These are phyloP conservation scores for Boletellus dicymbophilus DNA, from an alignment of 1,284 basidiomycete species.

Conservation along the genomic window DNA sequence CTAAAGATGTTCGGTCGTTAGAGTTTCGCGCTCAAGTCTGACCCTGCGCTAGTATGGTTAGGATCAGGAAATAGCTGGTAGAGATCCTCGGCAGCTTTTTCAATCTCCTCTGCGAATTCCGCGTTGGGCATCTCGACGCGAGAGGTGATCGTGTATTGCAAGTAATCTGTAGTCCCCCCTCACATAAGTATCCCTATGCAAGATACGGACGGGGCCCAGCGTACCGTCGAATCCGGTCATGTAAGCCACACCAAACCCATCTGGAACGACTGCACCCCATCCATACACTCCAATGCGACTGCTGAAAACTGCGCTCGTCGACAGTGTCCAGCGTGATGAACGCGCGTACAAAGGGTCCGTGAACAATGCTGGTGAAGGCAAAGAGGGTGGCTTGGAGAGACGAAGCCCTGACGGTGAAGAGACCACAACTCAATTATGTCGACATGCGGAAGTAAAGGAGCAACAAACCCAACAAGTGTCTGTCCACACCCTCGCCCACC, in stretches of 20 bases:
- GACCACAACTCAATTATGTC: neutral
- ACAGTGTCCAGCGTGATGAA: constrained; percentile 72
- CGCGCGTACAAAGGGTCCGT: constrained; percentile 70
- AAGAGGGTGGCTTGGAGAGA: constrained; percentile 60
- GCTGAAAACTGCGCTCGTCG: constrained; percentile 88
- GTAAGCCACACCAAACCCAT: constrained; percentile 80
- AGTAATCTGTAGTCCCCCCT: constrained; percentile 48
- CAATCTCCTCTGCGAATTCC: constrained; percentile 66
- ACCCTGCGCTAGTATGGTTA: neutral
- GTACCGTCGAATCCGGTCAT: constrained; percentile 73
- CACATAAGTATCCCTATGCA: neutral
- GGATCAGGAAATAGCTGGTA: constrained; percentile 46
- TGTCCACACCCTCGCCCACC: constrained; percentile 76
- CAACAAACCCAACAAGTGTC: constrained; percentile 75
- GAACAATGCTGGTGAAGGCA: constrained; percentile 68
- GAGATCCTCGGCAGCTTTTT: constrained; percentile 66
- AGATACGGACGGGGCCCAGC: constrained; percentile 12
- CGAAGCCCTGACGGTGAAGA: constrained; percentile 55
- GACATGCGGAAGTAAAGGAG: neutral
- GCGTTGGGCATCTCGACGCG: constrained; percentile 75
- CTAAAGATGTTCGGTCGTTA: too few relatives aligned
- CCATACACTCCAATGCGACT: constrained; percentile 82
- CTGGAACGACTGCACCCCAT: constrained; percentile 84
- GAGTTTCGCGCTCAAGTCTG: constrained; percentile 14
- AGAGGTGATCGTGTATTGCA: constrained; percentile 84